Evolutionary conservation across 257 asterid species (phyloP), one percentile per base, ranked within the genome.

Genomic region (Avicennia marina): DNA sequence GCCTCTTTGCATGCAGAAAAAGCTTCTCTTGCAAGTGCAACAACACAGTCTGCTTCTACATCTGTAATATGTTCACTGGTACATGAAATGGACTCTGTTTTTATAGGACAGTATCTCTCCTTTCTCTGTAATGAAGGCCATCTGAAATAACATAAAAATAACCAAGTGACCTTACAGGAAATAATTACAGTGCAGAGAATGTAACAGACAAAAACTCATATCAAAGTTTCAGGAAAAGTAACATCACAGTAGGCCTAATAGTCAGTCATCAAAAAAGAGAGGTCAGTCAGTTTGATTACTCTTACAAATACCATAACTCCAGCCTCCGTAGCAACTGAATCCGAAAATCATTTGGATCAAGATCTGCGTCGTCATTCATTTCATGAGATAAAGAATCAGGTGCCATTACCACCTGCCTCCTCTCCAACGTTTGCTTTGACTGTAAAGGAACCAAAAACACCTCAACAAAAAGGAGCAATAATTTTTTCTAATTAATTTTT

Each of bases 251-350:
- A 53, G 34, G 34, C 7, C 34, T 8, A 29, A 29, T 29, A 29
- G 34, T 29, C 8, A 4, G 8, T 4, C 34, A 29, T 29, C 34
- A 29, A 8, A 36, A 36, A 36, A 36, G 41, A 5, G 41, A 53
- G 72, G 68, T 70, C 21, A 38, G 55, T 61, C 62, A 52, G 76
- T 77, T 55, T 39, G 65, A 79, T 44, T 52, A 69, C 72, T 87
- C 96, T 87, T 90, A 90, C 98, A 69, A 78, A 76, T 84, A 77
- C 83, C 90, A 82, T 55, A 76, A 73, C 57, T 77, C 86, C 66
- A 89, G 86, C 72, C 57, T 68, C 43, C 31, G 78, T 66, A 70
- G 78, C 55, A 77, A 64, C 75, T 75, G 85, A 41, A 51, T 43
- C 59, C 69, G 79, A 57, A 71, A 59, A 29, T 70, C 79, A 26